Evolutionary conservation across 176 grass and related monocot species (phyloP).

Genomic region (Miscanthus lutarioriparius): DNA sequence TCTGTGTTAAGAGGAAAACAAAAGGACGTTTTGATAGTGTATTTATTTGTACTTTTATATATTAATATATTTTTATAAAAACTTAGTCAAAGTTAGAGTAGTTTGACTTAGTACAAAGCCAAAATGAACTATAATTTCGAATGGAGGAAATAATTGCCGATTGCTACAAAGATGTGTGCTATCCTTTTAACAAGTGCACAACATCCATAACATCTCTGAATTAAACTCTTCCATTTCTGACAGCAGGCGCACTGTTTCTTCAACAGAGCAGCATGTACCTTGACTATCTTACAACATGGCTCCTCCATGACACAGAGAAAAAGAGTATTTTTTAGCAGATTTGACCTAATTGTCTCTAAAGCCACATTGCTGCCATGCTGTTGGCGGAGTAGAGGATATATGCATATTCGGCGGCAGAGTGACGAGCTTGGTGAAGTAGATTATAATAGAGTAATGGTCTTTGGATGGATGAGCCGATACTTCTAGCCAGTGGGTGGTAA

Average conservation of each 20-base stretch:
- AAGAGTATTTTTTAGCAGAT: background rate
- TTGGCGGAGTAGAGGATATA: background rate
- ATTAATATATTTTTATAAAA: background rate
- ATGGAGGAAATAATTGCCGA: background rate
- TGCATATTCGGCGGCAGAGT: background rate
- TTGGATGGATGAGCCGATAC: background rate
- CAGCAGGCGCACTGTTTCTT: background rate
- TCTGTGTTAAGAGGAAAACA: background rate
- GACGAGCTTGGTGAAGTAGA: constrained; percentile 9
- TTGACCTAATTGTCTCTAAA: constrained; percentile 14
- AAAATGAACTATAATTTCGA: background rate
- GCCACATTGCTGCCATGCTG: constrained; percentile 2
- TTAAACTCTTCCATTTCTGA: background rate
- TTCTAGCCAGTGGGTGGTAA: background rate
- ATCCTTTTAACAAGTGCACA: background rate
- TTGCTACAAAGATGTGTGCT: background rate
- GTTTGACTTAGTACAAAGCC: background rate
- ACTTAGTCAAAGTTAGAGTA: background rate
- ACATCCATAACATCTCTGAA: constrained; percentile 1
- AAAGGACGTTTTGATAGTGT: background rate
- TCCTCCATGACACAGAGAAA: background rate
- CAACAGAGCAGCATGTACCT: background rate
- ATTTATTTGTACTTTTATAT: background rate
- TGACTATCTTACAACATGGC: background rate
- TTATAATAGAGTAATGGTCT: background rate